phyloP scores from a whole-genome alignment of 352 stramenopile species.

The Pythium aphanidermatum region DNA sequence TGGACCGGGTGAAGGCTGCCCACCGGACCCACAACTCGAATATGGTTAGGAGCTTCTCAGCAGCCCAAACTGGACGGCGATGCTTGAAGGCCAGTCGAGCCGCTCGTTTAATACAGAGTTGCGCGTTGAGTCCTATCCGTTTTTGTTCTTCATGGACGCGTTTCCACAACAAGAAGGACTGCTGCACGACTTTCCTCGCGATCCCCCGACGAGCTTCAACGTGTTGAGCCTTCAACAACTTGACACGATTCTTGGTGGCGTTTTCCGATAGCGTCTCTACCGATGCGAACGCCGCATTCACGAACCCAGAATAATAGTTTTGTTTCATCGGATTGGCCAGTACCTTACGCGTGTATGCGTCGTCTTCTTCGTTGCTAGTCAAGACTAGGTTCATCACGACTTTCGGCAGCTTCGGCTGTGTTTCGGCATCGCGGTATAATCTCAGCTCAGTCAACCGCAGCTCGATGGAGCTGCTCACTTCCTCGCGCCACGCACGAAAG shows the following conservation, averaged over 20 bases:
- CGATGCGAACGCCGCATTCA: slow-evolving; percentile 48
- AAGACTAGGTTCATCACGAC: slow-evolving; percentile 76
- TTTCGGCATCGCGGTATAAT: slow-evolving; percentile 53
- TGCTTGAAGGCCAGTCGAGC: slow-evolving; percentile 52
- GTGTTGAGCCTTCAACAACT: slow-evolving; percentile 28
- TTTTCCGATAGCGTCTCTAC: slow-evolving; percentile 25
- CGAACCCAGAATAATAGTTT: slow-evolving; percentile 30
- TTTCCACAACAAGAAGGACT: slow-evolving; percentile 60
- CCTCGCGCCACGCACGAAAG: slow-evolving; percentile 34
- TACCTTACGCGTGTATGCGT: slow-evolving; percentile 25
- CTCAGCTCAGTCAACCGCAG: slow-evolving; percentile 55
- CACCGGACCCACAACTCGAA: slow-evolving; percentile 69
- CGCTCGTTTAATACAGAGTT: slow-evolving; percentile 69
- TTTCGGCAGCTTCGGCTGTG: slow-evolving; percentile 33
- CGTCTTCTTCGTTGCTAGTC: slow-evolving; percentile 39
- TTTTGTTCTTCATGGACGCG: slow-evolving; percentile 33
- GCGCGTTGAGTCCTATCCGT: slow-evolving; percentile 49
- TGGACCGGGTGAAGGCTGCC: slow-evolving; percentile 47
- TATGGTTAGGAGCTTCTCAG: slow-evolving; percentile 50
- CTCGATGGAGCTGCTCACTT: slow-evolving; percentile 35
- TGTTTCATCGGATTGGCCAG: slow-evolving; percentile 12
- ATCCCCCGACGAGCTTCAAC: slow-evolving; percentile 37
- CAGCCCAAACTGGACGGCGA: slow-evolving; percentile 44
- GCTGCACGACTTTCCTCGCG: slow-evolving; percentile 63
- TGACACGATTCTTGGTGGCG: slow-evolving; percentile 25